phyloP scores from a whole-genome alignment of 2,329 filamentous ascomycete species.

The Alternaria viburni region DNA sequence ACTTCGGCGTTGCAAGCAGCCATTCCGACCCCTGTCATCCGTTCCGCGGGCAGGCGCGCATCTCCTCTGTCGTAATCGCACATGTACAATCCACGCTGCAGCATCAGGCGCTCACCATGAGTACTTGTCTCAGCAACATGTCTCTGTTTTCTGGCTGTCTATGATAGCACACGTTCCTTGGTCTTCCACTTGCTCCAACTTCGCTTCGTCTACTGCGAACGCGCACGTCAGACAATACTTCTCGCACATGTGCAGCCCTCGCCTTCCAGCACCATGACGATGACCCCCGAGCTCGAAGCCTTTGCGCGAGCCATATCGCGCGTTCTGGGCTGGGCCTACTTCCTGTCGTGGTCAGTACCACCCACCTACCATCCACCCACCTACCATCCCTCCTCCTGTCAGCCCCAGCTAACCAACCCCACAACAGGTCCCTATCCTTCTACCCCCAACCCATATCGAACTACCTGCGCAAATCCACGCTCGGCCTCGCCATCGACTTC shows the following conservation, averaged over 20 bases:
- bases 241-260: conserved; percentile 5
- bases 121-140: conserved; percentile 9
- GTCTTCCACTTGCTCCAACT: not conserved
- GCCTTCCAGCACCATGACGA: not conserved
- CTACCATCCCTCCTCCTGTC: not conserved
- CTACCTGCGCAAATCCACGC: conserved; percentile 75
- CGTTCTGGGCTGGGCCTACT: conserved; percentile 47
- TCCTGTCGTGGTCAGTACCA: conserved; percentile 41
- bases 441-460: conserved; percentile 91
- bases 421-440: conserved; percentile 77
- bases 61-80: conserved; percentile 13
- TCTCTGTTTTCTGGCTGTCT: not conserved
- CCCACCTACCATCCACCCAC: not conserved
- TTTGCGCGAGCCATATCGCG: conserved; percentile 44
- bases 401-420: not conserved
- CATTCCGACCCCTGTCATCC: conserved; percentile 8
- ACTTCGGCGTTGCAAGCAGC: not conserved
- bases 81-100: conserved; percentile 16
- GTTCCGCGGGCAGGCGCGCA: conserved; percentile 4
- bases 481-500: conserved; percentile 87
- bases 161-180: not conserved
- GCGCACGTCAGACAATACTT: not conserved
- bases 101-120: conserved; percentile 25
- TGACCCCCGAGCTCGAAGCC: conserved; percentile 23
- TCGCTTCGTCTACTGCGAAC: not conserved